Evolutionary conservation across 2,329 filamentous ascomycete genomes (phyloP).

Genomic region (Xylariaceae sp.): DNA sequence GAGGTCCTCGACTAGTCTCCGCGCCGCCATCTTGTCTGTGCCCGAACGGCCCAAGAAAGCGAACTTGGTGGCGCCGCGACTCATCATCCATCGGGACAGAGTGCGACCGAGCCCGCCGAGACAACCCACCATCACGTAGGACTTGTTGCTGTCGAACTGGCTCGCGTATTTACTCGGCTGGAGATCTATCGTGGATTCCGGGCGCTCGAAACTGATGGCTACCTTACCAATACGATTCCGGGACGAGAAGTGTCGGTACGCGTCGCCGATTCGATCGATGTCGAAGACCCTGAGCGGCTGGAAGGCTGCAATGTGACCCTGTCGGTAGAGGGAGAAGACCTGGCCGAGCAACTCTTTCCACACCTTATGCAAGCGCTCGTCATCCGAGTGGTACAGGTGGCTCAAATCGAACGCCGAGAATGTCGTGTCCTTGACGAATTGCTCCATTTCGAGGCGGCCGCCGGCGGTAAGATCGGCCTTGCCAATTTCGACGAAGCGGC

Average conservation of each 20-base stretch:
- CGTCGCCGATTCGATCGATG: constrained; percentile 3
- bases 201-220: constrained; percentile 8
- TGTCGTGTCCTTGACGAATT: constrained; percentile 35
- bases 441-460: constrained; percentile 32
- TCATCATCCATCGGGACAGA: constrained; percentile 31
- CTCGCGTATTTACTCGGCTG: constrained; percentile 7
- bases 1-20: constrained; percentile 17
- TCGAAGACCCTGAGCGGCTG: constrained; percentile 13
- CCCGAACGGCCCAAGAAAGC: constrained; percentile 31
- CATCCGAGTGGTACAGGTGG: neutral
- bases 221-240: constrained; percentile 20
- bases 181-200: constrained; percentile 6
- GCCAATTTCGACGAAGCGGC: constrained; percentile 37
- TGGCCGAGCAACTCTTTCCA: neutral
- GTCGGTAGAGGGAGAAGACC: constrained; percentile 2
- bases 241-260: constrained; percentile 17
- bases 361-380: neutral
- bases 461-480: constrained; percentile 33
- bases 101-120: constrained; percentile 33
- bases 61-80: constrained; percentile 27
- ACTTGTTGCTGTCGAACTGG: constrained; percentile 9
- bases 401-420: constrained; percentile 37
- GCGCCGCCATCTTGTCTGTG: constrained; percentile 21
- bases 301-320: neutral
- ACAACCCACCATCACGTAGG: constrained; percentile 20